Evolutionary conservation across 306 rosid genomes (phyloP), one percentile per base, ranked within the genome.

Genomic region (Gleditsia sinensis): DNA sequence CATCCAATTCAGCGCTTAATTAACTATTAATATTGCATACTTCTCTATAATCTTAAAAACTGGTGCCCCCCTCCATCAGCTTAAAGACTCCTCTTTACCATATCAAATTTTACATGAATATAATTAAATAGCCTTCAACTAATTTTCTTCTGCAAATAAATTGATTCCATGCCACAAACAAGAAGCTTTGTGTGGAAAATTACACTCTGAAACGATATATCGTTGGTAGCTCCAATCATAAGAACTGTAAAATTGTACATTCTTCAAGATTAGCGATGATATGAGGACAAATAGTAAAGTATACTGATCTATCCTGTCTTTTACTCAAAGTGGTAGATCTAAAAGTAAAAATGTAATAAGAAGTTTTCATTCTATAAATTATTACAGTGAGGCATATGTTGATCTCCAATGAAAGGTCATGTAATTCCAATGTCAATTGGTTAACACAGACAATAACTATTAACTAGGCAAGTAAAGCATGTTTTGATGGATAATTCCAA

Each of bases 81-180:
- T 49, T 50, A 46, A 23, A 30, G 19, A 67, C 60, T 45, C 30
- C 71, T 67, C 77, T 58, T 53, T 66, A 33, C 69, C 69, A 60
- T 28, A 39, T 43, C n/a, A 25, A 40, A 36, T 50, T 58, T 59
- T 39, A 16, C 12, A 37, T 16, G 72, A 27, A 61, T 30, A 75
- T 51, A 80, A n/a, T 61, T 28, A 58, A 16, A 27, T 33, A 12
- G 53, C 42, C 34, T 61, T 49, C 43, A 50, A 36, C 13, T 11
- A 67, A 49, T 51, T 80, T 37, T 58, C 54, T 60, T 59, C 83
- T 39, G 79, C 50, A 67, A 45, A 72, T 46, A 63, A 65, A 32
- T 64, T 62, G 58, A 66, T 61, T 49, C 65, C 71, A 25, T 46
- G 49, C 20, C 11, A 24, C 56, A 46, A 74, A 50, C 61, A 37